Base-by-base conservation (phyloP, 2,329 filamentous ascomycete species). In the Fusarium concolor region DNA sequence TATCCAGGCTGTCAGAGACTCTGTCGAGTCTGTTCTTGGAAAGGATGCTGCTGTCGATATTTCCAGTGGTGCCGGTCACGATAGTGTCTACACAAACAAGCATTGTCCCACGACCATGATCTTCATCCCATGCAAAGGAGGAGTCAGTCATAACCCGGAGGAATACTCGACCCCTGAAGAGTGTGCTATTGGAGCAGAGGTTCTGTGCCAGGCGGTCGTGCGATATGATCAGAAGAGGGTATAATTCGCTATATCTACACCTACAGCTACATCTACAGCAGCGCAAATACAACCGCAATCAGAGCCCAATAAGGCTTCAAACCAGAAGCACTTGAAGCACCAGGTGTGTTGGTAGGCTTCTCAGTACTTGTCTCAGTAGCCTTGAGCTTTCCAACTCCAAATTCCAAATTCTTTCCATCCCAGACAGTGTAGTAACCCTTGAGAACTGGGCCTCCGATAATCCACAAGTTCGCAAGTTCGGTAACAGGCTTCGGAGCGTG, bases 1-100 rank as follows among this genome's bases (percentile, higher is more conserved):
- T 70, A 89, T 93, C 52, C 76, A 81, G 6, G 90, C 88, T 22
- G 89, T 92, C 3, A 81, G 20, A 84, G 49, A 87, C 85, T 50
- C 88, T 0, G 76, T 77, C 29, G 84, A 83, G 77, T 81, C 71
- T 81, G 64, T 20, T 78, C 87, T 37, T 46, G 73, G 71, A 62
- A 33, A 76, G 68, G 72, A 61, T 45, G 20, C 63, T 2, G 71
- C 77, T 35, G 44, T 71, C 24, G 71, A 75, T 10, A 72, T 82
- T 5, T 76, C 76, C 7, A 79, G 77, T 12, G 77, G 77, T 14
- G 77, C 77, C 9, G 74, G 75, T 0, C 77, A 79, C 20, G 77
- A 79, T 47, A 78, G 76, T 54, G 75, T 75, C 33, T 72, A 79
- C 26, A 74, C 72, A 0, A 78, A 56, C 51, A 70, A 61, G 31